Evolutionary conservation across 805 yeast species (phyloP), one percentile per base, ranked within the genome.

Genomic region (Yarrowia sp.): DNA sequence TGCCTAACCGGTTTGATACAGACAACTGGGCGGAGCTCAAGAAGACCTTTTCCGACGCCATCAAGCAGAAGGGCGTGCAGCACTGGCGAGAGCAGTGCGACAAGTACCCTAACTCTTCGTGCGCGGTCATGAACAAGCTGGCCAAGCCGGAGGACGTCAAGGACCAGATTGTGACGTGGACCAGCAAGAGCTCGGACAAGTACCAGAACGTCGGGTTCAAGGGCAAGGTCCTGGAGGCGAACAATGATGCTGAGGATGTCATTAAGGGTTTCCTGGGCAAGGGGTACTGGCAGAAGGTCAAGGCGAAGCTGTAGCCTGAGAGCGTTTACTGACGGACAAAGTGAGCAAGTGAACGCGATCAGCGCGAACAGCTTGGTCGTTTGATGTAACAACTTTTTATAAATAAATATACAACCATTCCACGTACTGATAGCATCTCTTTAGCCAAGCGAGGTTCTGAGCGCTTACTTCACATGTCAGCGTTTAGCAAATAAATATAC

Each of bases 121-220:
- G 61, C 27, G 61, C 61, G 0, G 61, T 55, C 6, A 39, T 55
- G 46, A 39, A 55, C 36, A 38, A 29, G 27, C 47, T 55, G 27
- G 61, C 29, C 12, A 55, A 39, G 29, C 61, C 61, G 9, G 19
- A 18, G 7, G 61, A 55, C 6, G 29, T 55, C 16, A 39, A 55
- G 21, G 61, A 55, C 29, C 61, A 55, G 61, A 55, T 55, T 55
- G 61, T 55, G 47, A 55, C 47, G 6, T 55, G 46, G 47, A 33
- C 58, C 6, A 51, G 42, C 33, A 51, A 51, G 42, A 16, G 32
- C 2, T 13, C 21, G 3, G 41, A 55, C 10, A 16, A 27, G 22
- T 38, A 39, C 7, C 21, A 38, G 38, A 36, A 38, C 36, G 7
- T n/a, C 25, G 61, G 61, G 12, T 38, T 38, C 22, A 47, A 35